Percentiles rank a stretch among this genome's conserved stretches.
Evolutionary conservation across 1,284 basidiomycete species (phyloP).

Genomic region (Ustilago trichophora): DNA sequence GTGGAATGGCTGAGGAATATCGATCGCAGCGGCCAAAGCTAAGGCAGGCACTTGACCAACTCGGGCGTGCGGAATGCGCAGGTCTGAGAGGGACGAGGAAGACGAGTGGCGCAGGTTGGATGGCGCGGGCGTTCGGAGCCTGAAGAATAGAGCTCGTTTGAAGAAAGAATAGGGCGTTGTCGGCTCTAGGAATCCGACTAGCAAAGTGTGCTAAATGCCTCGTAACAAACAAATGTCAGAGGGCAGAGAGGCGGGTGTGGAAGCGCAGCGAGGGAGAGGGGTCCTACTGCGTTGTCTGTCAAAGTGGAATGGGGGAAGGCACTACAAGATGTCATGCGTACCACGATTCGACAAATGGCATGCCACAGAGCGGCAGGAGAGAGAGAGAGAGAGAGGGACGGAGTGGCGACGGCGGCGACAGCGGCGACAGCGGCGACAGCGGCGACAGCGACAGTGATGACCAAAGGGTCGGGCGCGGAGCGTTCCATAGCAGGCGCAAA

Average conservation of each 20-base stretch:
- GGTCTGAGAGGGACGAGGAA: neutral
- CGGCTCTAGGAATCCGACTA: neutral
- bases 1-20: constrained; percentile 38
- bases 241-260: neutral
- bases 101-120: constrained; percentile 16
- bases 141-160: constrained; percentile 30
- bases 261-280: constrained; percentile 6
- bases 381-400: neutral
- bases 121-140: constrained; percentile 8
- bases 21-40: constrained; percentile 24
- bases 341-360: neutral
- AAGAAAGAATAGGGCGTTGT: neutral
- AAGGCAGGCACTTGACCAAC: constrained; percentile 30
- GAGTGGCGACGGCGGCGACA: neutral
- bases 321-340: neutral
- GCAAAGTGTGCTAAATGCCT: constrained; percentile 6
- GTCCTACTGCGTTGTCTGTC: constrained; percentile 5
- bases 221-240: constrained; percentile 37
- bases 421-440: too few species aligned
- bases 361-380: neutral
- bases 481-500: constrained; percentile 15
- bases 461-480: constrained; percentile 1
- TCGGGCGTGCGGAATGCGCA: constrained; percentile 35
- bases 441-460: too few species aligned
- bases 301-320: neutral